Percentiles rank a stretch among this genome's conserved stretches.
These are phyloP conservation scores for Aspergillus kassunensis DNA, from an alignment of 495 filamentous ascomycete species.

Conservation along the genomic window DNA sequence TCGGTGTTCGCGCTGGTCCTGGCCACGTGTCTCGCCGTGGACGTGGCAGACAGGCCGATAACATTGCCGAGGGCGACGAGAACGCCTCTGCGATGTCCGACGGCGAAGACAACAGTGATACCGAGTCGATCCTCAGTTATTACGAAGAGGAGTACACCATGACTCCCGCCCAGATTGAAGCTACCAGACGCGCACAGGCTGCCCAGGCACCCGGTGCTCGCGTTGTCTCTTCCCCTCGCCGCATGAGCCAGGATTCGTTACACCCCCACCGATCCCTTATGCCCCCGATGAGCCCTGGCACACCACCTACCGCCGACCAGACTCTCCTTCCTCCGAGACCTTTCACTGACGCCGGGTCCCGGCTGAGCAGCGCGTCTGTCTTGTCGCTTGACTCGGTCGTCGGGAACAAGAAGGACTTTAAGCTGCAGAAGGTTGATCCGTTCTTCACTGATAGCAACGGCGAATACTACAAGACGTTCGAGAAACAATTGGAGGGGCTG, in stretches of 20 bases:
- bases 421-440: slow-evolving; percentile 66
- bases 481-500: slow-evolving; percentile 54
- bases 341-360: slow-evolving; percentile 30
- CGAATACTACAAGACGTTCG: slow-evolving; percentile 56
- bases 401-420: slow-evolving; percentile 58
- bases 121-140: slow-evolving; percentile 34
- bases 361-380: slow-evolving; percentile 40
- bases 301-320: slow-evolving; percentile 33
- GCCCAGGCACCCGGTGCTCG: background rate
- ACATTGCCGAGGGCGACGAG: slow-evolving; percentile 27
- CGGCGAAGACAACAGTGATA: slow-evolving; percentile 31
- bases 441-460: slow-evolving; percentile 67
- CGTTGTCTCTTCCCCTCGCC: slow-evolving; percentile 4
- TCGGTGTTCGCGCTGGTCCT: slow-evolving; percentile 34
- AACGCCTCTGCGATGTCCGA: background rate
- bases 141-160: slow-evolving; percentile 42
- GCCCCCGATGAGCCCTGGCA: slow-evolving; percentile 34
- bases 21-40: slow-evolving; percentile 27
- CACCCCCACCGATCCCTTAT: slow-evolving; percentile 19
- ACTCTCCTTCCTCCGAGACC: slow-evolving; percentile 14
- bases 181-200: slow-evolving; percentile 17
- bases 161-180: slow-evolving; percentile 29
- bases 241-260: slow-evolving; percentile 25
- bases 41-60: slow-evolving; percentile 22
- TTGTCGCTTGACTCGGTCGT: slow-evolving; percentile 52